Base-by-base conservation (phyloP, 2,329 filamentous ascomycete genomes). In the Calonectria montana region DNA sequence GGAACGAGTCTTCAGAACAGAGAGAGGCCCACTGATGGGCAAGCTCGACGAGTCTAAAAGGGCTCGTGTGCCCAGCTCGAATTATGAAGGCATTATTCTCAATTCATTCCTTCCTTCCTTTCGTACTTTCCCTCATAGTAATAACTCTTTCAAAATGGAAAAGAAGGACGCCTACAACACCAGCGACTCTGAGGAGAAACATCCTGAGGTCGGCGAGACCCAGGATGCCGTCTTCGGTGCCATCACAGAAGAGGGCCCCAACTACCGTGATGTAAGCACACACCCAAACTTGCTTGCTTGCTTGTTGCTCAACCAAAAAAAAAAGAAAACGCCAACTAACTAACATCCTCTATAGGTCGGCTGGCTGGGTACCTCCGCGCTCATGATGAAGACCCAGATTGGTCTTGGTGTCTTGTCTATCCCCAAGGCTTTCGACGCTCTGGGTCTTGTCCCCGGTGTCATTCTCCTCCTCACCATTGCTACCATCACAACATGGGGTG, bases 201-300 rank as follows among this genome's bases (percentile, higher is more conserved):
- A 41, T 4, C 4, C 39, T 31, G 15, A 62, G 39, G 37, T 31
- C 18, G 57, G 57, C 57, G 57, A 62, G 39, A 62, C 57, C 25
- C 57, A 62, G 39, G 57, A 62, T 45, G 57, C 57, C 3, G 57
- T 62, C 39, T 62, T 62, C 57, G 57, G 57, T 62, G 57, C 57
- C 57, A 62, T 62, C 25, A 62, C 57, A 25, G 57, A 62, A 27
- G 57, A 62, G 7, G 57, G 57, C 29, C 57, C 57, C 57, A 62
- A 62, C 57, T 62, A 62, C 57, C 57, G 57, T 62, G 57, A 62
- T 45, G 57, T 62, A 27, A 21, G 57, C 23, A 59, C 23, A 29
- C 48, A 23, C 43, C 9, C 8, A 41, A 9, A 50, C 8, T 5
- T n/a, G 4, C 47, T 15, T 23, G 5, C 23, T 7, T 2, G 25